Conservation (phyloP, 345 rosid genomes). For the Dipteronia dyeriana region DNA sequence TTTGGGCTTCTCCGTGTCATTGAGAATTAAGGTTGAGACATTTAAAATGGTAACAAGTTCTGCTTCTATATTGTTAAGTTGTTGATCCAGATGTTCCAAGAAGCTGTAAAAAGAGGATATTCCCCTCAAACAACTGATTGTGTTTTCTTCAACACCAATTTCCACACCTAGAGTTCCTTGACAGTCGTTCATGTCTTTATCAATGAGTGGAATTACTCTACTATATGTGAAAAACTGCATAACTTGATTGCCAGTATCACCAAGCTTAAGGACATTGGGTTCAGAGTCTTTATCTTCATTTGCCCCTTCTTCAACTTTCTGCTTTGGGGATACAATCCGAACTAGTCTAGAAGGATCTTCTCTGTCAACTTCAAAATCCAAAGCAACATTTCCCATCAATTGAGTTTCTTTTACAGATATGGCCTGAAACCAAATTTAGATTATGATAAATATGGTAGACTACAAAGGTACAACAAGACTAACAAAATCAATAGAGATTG, state of each 20-base stretch:
- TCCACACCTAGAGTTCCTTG: constrained; percentile 28
- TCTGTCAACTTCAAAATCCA: constrained; percentile 50
- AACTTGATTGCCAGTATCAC: constrained; percentile 29
- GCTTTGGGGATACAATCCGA: constrained; percentile 67
- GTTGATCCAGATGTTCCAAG: constrained; percentile 59
- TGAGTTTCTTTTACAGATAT: constrained; percentile 75
- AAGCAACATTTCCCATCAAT: constrained; percentile 64
- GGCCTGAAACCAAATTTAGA: constrained; percentile 58
- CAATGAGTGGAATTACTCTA: constrained; percentile 20
- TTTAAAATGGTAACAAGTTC: constrained; percentile 65
- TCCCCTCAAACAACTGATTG: constrained; percentile 25
- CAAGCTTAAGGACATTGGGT: background rate
- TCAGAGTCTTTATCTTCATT: constrained; percentile 23
- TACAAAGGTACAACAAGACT: background rate
- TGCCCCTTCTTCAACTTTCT: constrained; percentile 28
- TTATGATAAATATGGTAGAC: constrained; percentile 15
- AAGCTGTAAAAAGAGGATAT: constrained; percentile 62
- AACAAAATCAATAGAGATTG: background rate
- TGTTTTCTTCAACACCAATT: constrained; percentile 29
- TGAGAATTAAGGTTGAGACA: constrained; percentile 54
- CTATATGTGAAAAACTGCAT: constrained; percentile 18
- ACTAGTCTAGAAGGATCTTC: constrained; percentile 47
- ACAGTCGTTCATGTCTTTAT: constrained; percentile 27
- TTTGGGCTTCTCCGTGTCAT: constrained; percentile 47
- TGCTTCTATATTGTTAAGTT: constrained; percentile 61